Percentiles rank a stretch among this genome's conserved stretches.
These are phyloP conservation scores for Phytophthora ramorum DNA, from an alignment of 352 stramenopile genomes.

Conservation along the genomic window DNA sequence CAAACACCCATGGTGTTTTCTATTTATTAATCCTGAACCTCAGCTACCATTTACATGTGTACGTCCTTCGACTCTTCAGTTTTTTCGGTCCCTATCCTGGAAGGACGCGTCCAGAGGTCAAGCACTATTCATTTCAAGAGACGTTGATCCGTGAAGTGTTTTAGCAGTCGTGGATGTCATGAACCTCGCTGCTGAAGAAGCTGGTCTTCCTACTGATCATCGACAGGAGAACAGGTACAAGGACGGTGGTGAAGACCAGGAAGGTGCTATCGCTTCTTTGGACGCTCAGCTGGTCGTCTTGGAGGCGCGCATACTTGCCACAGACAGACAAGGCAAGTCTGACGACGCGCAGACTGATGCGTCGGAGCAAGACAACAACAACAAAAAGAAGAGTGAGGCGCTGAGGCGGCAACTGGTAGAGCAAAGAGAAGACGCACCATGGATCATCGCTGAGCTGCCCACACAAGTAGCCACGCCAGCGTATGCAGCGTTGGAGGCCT, in stretches of 20 bases:
- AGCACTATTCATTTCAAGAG: slow-evolving; percentile 13
- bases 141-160: background rate
- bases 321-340: slow-evolving; percentile 3
- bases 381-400: slow-evolving; percentile 10
- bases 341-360: slow-evolving; percentile 8
- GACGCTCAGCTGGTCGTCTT: slow-evolving; percentile 19
- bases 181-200: slow-evolving; percentile 8
- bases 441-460: slow-evolving; percentile 28
- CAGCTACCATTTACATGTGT: background rate
- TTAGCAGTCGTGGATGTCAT: background rate
- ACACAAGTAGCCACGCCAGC: slow-evolving; percentile 15
- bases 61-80: background rate
- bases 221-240: background rate
- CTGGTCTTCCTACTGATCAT: background rate
- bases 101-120: background rate
- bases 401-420: slow-evolving; percentile 8
- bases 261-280: slow-evolving; percentile 8
- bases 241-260: slow-evolving; percentile 1
- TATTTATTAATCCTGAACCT: slow-evolving; percentile 12
- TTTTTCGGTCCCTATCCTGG: too few relatives aligned
- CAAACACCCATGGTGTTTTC: background rate
- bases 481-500: slow-evolving; percentile 65
- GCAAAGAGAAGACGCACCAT: slow-evolving; percentile 27
- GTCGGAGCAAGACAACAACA: slow-evolving; percentile 1
- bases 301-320: slow-evolving; percentile 20